phyloP scores from a whole-genome alignment of 257 asterid species.

The Penstemon newberryi region DNA sequence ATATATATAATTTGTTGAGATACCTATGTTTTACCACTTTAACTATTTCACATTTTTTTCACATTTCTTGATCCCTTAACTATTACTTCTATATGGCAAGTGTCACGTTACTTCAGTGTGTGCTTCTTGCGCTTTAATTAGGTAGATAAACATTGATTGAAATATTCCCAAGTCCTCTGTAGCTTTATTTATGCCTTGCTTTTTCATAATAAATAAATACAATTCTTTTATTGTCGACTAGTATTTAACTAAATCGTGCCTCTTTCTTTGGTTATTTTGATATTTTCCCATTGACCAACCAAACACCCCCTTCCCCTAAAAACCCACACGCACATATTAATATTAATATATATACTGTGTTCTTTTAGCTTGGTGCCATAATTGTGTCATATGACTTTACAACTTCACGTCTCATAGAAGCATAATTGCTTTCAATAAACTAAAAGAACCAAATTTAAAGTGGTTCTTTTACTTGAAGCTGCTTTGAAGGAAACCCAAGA shows the following conservation, averaged over 20 bases:
- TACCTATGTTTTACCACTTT: no score
- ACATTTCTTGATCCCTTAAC: no score
- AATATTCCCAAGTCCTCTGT: not conserved
- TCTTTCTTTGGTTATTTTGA: not conserved
- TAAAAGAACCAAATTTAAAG: constrained; percentile 20
- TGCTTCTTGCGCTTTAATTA: not conserved
- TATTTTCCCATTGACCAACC: not conserved
- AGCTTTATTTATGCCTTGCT: not conserved
- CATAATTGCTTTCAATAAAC: constrained; percentile 27
- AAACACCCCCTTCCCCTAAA: not conserved
- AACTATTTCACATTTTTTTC: no score
- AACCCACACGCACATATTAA: not conserved
- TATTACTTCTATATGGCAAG: not conserved
- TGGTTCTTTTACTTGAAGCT: constrained; percentile 20
- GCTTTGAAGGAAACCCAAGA: constrained; percentile 24
- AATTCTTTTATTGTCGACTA: not conserved
- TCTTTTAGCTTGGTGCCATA: not conserved
- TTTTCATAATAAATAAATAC: not conserved
- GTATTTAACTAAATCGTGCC: not conserved
- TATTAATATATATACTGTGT: not conserved
- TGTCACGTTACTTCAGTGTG: not conserved
- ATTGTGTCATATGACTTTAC: not conserved
- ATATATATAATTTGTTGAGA: no score
- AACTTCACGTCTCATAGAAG: not conserved
- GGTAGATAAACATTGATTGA: no score